phyloP scores from a whole-genome alignment of 2,329 filamentous ascomycete genomes.

The Rhynchosporium secalis region DNA sequence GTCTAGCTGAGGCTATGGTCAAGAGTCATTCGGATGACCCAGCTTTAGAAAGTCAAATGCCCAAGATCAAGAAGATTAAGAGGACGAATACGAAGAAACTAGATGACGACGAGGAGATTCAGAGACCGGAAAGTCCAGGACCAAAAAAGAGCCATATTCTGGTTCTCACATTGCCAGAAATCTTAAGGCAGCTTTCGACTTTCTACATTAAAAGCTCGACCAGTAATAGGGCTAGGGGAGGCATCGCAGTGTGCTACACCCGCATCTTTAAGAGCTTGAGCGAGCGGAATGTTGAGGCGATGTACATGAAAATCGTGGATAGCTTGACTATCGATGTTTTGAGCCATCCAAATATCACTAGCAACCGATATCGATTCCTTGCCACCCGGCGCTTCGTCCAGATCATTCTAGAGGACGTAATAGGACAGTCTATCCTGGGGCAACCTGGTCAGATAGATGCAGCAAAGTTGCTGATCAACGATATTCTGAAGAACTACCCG shows the following conservation, averaged over 20 bases:
- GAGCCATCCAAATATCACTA: slow-evolving; percentile 70
- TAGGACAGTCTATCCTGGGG: slow-evolving; percentile 79
- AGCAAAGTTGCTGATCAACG: slow-evolving; percentile 79
- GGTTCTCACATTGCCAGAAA: slow-evolving; percentile 71
- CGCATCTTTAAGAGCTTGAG: slow-evolving; percentile 77
- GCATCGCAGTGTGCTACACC: slow-evolving; percentile 84
- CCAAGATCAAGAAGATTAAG: slow-evolving; percentile 68
- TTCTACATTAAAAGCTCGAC: slow-evolving; percentile 81
- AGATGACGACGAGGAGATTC: slow-evolving; percentile 71
- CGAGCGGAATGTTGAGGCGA: slow-evolving; percentile 77
- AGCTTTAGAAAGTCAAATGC: slow-evolving; percentile 49
- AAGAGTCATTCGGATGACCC: slow-evolving; percentile 72
- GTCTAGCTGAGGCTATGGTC: slow-evolving; percentile 78
- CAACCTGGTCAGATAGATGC: slow-evolving; percentile 87
- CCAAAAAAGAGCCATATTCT: slow-evolving; percentile 74
- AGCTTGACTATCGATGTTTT: slow-evolving; percentile 80
- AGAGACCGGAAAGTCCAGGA: slow-evolving; percentile 72
- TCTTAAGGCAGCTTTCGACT: slow-evolving; percentile 74
- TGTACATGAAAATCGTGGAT: slow-evolving; percentile 78
- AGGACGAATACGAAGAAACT: slow-evolving; percentile 59
- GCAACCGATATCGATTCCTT: slow-evolving; percentile 85
- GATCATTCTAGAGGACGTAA: slow-evolving; percentile 78
- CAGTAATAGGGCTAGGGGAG: slow-evolving; percentile 77
- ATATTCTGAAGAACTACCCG: slow-evolving; percentile 91
- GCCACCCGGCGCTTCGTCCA: slow-evolving; percentile 83